Base-by-base conservation (phyloP, 2,329 filamentous ascomycete species). In the Phoma sp. region DNA sequence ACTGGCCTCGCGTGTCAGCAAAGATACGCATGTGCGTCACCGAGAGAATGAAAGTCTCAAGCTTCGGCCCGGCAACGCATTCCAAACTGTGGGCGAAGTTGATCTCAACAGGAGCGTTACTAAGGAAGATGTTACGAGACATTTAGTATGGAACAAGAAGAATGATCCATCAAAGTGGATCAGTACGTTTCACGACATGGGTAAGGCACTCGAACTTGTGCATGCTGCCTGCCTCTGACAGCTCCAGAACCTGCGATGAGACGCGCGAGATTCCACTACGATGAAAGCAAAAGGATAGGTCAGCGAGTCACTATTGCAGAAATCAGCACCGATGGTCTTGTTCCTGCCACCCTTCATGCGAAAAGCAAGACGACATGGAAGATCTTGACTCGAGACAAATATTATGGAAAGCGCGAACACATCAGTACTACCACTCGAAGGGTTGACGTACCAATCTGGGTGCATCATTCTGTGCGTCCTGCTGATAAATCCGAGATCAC, bases 71-170 rank as follows among this genome's bases (percentile, higher is more conserved):
- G 39, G 27, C 0, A 52, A 57, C 7, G 63, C 61, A 0, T 69
- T 67, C 32, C 64, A 66, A 32, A 29, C 64, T 3, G 33, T 65
- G 7, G 60, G 38, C 4, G 25, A 27, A 4, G 58, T 64, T 25
- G 9, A n/a, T 7, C 4, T 38, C 2, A 14, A 14, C 0, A 14
- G 4, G 3, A 47, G 55, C 33, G 10, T 64, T 3, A 65, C 46
- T 2, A 30, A 11, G 4, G 18, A 48, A 3, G 13, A 59, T 0
- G 47, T 64, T 2, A 37, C 57, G 22, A 40, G 59, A 0, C 60
- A 67, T n/a, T 30, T 58, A 0, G 27, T 25, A 0, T 58, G 55
- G 58, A 50, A 51, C 6, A 33, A 52, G 39, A 64, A 57, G 29
- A n/a, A 8, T 1, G 18, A 60, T 1, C 58, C 64, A 0, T 60